Evolutionary conservation across 1,284 basidiomycete species (phyloP), one percentile per base, ranked within the genome.

Genomic region (Cryptococcus sp.): DNA sequence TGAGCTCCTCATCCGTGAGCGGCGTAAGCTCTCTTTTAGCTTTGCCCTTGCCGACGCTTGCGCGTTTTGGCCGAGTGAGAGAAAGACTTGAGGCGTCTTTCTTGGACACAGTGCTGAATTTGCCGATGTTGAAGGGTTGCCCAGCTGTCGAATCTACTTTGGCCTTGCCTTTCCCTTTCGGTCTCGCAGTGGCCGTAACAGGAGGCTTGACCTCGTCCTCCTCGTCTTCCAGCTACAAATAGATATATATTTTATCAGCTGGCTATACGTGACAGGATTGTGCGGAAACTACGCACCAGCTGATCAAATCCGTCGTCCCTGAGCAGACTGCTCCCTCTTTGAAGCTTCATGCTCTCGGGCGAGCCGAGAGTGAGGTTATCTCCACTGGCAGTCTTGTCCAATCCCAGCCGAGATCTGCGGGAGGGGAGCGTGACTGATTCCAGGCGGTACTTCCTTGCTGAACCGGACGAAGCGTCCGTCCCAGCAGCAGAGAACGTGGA

Each of bases 331-430:
- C 57, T 57, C 6, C 35, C 50, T 41, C 48, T 61, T 27, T 31
- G 47, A 20, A 55, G 55, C 6, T 47, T 49, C 59, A 60, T 62
- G 31, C 47, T 53, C 0, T 51, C 23, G 4, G 68, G 52, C 8
- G 67, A 65, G 15, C 53, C 64, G 25, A 75, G 69, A 0, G 74
- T 76, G 46, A 74, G 57, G 48, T 76, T 75, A 48, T 76, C 74
- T 3, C 61, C 60, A 42, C 71, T 73, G 5, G 57, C 61, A 6
- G 75, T 75, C 59, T 74, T 71, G 41, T 73, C 72, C 8, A 61
- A 51, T 7, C 67, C 62, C n/a, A 75, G 62, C 57, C 68, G 68
- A 10, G 73, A 74, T 20, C 67, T 53, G 45, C 68, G 57, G 8
- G 57, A 39, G 8, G 73, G 69, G 0, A 72, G 38, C 5, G 60